Conservation (phyloP, 345 rosid genomes). For the Eucalyptus polyanthemos region DNA sequence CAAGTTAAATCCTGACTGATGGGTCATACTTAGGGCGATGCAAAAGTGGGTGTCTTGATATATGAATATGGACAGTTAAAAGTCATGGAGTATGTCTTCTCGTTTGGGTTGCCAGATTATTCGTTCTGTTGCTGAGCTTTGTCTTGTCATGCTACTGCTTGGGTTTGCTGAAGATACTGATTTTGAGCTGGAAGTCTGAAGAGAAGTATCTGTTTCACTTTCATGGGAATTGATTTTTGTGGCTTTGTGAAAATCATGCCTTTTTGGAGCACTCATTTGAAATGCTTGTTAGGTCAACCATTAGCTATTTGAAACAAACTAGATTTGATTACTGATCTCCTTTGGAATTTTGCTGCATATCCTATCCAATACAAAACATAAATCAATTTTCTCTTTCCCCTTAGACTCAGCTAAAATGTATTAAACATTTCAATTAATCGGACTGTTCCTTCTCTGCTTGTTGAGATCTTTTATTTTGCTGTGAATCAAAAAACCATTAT, state of each 20-base stretch:
- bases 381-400: neutral
- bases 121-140: neutral
- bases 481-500: conserved; percentile 59
- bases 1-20: neutral
- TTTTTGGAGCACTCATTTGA: neutral
- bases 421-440: neutral
- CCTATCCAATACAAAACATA: neutral
- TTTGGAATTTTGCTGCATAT: neutral
- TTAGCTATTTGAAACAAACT: neutral
- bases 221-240: neutral
- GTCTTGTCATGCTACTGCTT: neutral
- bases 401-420: neutral
- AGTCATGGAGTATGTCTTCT: neutral
- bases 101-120: neutral
- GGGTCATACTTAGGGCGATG: neutral
- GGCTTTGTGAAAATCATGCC: neutral
- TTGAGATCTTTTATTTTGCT: neutral
- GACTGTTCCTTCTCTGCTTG: neutral
- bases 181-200: neutral
- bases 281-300: neutral
- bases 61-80: neutral
- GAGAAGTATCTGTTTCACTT: neutral
- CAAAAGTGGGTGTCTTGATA: neutral
- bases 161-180: neutral
- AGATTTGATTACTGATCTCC: neutral